Base-by-base conservation (phyloP, 2,329 filamentous ascomycete species). In the Penicillium expansum region DNA sequence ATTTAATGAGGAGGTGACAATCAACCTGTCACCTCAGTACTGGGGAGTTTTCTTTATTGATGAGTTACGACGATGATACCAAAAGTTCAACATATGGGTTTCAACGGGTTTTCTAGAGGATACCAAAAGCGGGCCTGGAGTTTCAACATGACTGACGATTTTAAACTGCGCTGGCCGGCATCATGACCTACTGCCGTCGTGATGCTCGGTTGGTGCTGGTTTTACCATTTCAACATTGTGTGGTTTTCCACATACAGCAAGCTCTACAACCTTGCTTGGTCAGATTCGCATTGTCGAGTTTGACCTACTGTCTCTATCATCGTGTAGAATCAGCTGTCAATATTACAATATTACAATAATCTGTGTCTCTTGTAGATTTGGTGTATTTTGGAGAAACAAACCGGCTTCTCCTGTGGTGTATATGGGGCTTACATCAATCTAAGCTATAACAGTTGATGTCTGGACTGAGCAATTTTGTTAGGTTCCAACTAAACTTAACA, bases 111-210 rank as follows among this genome's bases (percentile, higher is more conserved):
- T 67, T 70, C 66, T 71, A 72, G 67, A 74, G 66, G 66, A 64
- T 62, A 67, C 66, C 62, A 68, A 71, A 69, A 70, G 66, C 66
- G 67, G 70, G 67, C 66, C 65, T 63, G 69, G 69, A 72, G 69
- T 72, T 68, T 72, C 69, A 74, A 76, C 73, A 76, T 72, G 56
- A 63, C 57, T 72, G 62, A 79, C 78, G 76, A 80, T 77, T 76
- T 80, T 76, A 79, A 80, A 76, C 80, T 76, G 77, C 76, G 72
- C 61, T 54, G 57, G 18, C 48, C 20, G n/a, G 13, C n/a, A 27
- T 45, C 55, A 59, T 50, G 30, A 7, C 52, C 52, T 55, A 55
- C 38, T 55, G 27, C n/a, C 63, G 64, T 42, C 48, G 44, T 60
- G 57, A 27, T 59, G 59, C 58, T 59, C 50, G 59, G 58, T 24